Evolutionary conservation across 2,329 filamentous ascomycete species (phyloP).

Genomic region (Penicillium hordei): DNA sequence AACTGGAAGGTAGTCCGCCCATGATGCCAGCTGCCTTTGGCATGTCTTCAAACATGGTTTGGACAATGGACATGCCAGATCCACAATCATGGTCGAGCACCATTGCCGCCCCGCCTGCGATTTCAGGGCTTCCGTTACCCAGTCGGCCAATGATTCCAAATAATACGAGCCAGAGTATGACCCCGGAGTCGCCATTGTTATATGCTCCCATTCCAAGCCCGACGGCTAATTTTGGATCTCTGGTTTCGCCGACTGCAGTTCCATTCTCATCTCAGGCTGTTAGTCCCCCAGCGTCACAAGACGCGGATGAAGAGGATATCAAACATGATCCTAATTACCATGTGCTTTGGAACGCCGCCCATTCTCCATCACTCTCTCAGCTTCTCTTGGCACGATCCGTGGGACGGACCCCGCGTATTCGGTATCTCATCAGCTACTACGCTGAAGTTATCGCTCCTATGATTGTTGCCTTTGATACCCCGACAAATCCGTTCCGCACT

Average conservation of each 20-base stretch:
- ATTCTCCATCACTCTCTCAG: slow-evolving; percentile 37
- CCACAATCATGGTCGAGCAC: slow-evolving; percentile 23
- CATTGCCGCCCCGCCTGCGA: slow-evolving; percentile 17
- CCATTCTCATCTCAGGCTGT: slow-evolving; percentile 8
- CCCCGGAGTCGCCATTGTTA: slow-evolving; percentile 15
- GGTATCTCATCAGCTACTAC: slow-evolving; percentile 91
- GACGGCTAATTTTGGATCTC: slow-evolving; percentile 10
- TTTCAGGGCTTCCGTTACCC: slow-evolving; percentile 23
- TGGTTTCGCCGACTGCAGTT: slow-evolving; percentile 16
- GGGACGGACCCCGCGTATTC: slow-evolving; percentile 71
- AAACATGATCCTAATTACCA: slow-evolving; percentile 12
- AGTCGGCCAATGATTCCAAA: slow-evolving; percentile 15
- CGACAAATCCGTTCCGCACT: slow-evolving; percentile 79
- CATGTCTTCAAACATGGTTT: slow-evolving; percentile 17
- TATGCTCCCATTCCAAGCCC: slow-evolving; percentile 19
- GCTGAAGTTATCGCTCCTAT: slow-evolving; percentile 88
- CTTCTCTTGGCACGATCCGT: slow-evolving; percentile 49
- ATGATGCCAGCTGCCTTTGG: slow-evolving; percentile 15
- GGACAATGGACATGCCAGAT: slow-evolving; percentile 27
- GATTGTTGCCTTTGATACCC: slow-evolving; percentile 86
- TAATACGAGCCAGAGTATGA: slow-evolving; percentile 15
- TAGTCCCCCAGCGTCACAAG: slow-evolving; percentile 14
- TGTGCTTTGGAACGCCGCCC: slow-evolving; percentile 21
- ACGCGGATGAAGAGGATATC: slow-evolving; percentile 24
- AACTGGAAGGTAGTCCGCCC: slow-evolving; percentile 9